Evolutionary conservation across 768 basidiomycete genomes (phyloP).

Genomic region (Serendipita vermifera): DNA sequence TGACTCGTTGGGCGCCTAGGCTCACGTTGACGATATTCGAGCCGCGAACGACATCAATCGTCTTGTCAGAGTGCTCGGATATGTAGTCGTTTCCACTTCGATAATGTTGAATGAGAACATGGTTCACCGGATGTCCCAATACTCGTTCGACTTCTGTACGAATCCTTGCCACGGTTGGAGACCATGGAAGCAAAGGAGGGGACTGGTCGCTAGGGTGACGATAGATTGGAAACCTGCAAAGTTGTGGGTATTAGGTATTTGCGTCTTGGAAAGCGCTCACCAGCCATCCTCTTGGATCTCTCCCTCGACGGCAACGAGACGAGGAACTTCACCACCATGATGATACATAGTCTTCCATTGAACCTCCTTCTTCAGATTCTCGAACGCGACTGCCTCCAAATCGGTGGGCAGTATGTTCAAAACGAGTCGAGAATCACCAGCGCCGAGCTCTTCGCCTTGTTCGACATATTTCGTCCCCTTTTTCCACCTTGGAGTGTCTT

Average conservation of each 20-base stretch:
- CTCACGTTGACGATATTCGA: constrained; percentile 72
- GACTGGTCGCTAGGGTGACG: constrained; percentile 73
- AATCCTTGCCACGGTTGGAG: constrained; percentile 53
- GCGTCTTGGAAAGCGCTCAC: constrained; percentile 20
- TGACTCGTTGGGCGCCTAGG: constrained; percentile 48
- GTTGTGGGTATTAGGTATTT: background rate
- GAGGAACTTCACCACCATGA: constrained; percentile 65
- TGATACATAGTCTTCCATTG: constrained; percentile 64
- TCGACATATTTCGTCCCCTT: background rate
- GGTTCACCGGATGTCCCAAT: constrained; percentile 57
- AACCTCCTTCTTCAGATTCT: constrained; percentile 47
- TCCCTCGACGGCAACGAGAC: constrained; percentile 51
- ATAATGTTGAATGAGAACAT: constrained; percentile 73
- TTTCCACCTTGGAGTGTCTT: constrained; percentile 4
- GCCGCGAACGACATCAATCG: constrained; percentile 61
- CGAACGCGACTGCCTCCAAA: constrained; percentile 44
- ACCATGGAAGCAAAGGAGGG: constrained; percentile 52
- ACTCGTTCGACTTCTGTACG: constrained; percentile 47
- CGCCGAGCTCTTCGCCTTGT: constrained; percentile 26
- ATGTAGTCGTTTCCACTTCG: constrained; percentile 70
- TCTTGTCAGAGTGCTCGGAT: constrained; percentile 80
- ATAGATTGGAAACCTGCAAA: constrained; percentile 55
- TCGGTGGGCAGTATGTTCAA: constrained; percentile 44
- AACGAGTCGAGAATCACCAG: constrained; percentile 56
- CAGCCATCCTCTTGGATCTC: constrained; percentile 39